Evolutionary conservation across 306 rosid genomes (phyloP).

Genomic region (Oxytropis ochrocephala): DNA sequence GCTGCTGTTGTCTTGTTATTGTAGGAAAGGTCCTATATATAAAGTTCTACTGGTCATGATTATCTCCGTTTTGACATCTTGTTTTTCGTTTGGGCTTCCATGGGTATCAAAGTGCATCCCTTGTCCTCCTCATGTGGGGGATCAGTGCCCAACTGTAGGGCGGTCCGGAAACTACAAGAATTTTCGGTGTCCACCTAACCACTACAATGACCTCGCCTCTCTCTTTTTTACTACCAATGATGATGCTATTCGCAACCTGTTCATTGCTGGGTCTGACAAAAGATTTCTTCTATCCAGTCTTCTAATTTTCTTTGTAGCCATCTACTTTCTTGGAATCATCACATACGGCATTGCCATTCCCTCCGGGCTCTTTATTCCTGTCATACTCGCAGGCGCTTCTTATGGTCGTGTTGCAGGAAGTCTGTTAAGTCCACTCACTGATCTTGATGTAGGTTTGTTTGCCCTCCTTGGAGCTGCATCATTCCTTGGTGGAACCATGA

Average conservation of each 20-base stretch:
- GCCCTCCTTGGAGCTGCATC: conserved; percentile 85
- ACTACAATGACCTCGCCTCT: conserved; percentile 87
- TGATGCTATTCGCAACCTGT: conserved; percentile 71
- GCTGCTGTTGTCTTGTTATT: too few species aligned
- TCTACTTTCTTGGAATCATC: conserved; percentile 58
- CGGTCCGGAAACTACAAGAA: conserved; percentile 59
- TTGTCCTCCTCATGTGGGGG: conserved; percentile 49
- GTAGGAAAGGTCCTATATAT: conserved; percentile 54
- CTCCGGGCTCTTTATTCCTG: conserved; percentile 86
- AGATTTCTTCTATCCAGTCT: conserved; percentile 60
- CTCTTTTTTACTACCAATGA: conserved; percentile 74
- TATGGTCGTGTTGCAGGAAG: conserved; percentile 76
- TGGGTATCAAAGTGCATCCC: conserved; percentile 63
- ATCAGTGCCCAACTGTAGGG: conserved; percentile 55
- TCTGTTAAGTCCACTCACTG: conserved; percentile 37
- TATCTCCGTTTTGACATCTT: conserved; percentile 60
- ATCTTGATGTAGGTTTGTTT: conserved; percentile 56
- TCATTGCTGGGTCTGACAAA: conserved; percentile 42
- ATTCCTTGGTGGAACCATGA: conserved; percentile 91
- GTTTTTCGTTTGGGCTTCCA: conserved; percentile 60
- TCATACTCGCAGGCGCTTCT: conserved; percentile 77
- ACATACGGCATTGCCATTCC: conserved; percentile 90
- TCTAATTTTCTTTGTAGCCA: conserved; percentile 49
- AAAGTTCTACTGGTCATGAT: conserved; percentile 47
- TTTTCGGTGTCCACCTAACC: conserved; percentile 56